Evolutionary conservation across 2,329 filamentous ascomycete genomes (phyloP), one percentile per base, ranked within the genome.

Genomic region (Cercospora beticola): DNA sequence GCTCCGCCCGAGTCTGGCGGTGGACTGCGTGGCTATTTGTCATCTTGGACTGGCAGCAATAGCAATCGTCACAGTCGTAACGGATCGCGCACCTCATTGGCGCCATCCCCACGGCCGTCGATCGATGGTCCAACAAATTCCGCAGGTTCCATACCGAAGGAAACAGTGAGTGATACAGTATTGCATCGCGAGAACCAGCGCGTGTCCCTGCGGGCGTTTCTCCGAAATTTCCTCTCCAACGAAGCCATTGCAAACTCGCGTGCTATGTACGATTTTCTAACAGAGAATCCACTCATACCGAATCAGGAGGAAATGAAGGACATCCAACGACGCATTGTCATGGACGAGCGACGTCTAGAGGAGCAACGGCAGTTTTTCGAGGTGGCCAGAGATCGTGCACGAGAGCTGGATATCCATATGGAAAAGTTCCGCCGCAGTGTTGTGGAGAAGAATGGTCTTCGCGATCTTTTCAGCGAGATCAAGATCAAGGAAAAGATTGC

Each of bases 331-430:
- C 87, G 95, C 64, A 96, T 94, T 79, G 86, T 87, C 12, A 89
- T 97, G 80, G 95, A 99, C 75, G 90, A 92, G 78, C 92, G 91
- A 79, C 89, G 95, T 56, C 87, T 98, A 63, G 92, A 97, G 76
- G 95, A 99, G 80, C 95, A 99, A 79, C 91, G 89, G 78, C 88
- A 89, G 72, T 99, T 99, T 78, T 99, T 97, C 79, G 94, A 99
- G 78, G 94, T 99, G 77, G 95, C 95, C 8, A 86, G 93, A 72
- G 90, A 93, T 79, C 89, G 95, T 72, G 95, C 95, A 1, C 91
- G 92, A 5, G 95, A 98, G 76, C 85, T 99, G 62, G 95, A 99
- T 80, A 92, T 97, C 26, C 97, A 98, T 78, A 99, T 99, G 95
- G 95, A 99, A 81, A 86, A 87, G 69, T 91, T 91, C 78, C 83